Percentiles rank a stretch among this genome's conserved stretches.
These are phyloP conservation scores for Dryadomyces quercus-mongolicae DNA, from an alignment of 2,329 filamentous ascomycete species.

Conservation along the genomic window DNA sequence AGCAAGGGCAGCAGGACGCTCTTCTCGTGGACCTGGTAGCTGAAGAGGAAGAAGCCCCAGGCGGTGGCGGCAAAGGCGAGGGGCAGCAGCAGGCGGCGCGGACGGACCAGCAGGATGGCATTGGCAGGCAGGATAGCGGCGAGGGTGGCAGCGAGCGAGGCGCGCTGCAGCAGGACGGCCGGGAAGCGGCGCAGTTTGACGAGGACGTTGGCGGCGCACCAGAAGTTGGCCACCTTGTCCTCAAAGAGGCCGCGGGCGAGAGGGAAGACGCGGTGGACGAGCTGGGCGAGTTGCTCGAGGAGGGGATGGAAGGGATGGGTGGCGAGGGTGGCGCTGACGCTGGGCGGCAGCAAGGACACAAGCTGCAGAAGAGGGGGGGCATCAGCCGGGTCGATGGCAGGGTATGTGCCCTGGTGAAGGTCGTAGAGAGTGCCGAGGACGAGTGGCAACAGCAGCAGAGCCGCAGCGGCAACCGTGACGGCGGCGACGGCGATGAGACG, in stretches of 20 bases:
- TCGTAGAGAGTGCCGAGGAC: slow-evolving; percentile 61
- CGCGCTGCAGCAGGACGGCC: slow-evolving; percentile 57
- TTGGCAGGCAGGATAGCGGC: slow-evolving; percentile 69
- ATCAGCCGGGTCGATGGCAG: slow-evolving; percentile 40
- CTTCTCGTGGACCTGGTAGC: slow-evolving; percentile 98
- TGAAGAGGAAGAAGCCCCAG: slow-evolving; percentile 97
- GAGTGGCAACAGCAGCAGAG: slow-evolving; percentile 62
- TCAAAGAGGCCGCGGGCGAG: slow-evolving; percentile 94
- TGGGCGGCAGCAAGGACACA: neutral
- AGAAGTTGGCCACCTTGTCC: slow-evolving; percentile 97
- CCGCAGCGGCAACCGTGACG: slow-evolving; percentile 62
- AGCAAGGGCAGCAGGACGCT: slow-evolving; percentile 84
- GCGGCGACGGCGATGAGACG: slow-evolving; percentile 66
- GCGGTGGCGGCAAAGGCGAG: slow-evolving; percentile 71
- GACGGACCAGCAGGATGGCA: slow-evolving; percentile 64
- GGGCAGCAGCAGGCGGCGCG: slow-evolving; percentile 64
- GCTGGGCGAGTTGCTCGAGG: slow-evolving; percentile 60
- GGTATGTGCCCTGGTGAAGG: slow-evolving; percentile 47
- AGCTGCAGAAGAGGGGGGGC: slow-evolving; percentile 33
- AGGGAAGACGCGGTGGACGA: slow-evolving; percentile 86
- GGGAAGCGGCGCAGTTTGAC: slow-evolving; percentile 76
- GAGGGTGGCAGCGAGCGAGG: slow-evolving; percentile 64
- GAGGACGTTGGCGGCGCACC: slow-evolving; percentile 84
- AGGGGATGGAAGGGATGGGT: neutral
- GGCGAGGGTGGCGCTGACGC: neutral